Percentiles rank a stretch among this genome's conserved stretches.
Conservation (phyloP, 345 rosid species). For the Camelina laxa region DNA sequence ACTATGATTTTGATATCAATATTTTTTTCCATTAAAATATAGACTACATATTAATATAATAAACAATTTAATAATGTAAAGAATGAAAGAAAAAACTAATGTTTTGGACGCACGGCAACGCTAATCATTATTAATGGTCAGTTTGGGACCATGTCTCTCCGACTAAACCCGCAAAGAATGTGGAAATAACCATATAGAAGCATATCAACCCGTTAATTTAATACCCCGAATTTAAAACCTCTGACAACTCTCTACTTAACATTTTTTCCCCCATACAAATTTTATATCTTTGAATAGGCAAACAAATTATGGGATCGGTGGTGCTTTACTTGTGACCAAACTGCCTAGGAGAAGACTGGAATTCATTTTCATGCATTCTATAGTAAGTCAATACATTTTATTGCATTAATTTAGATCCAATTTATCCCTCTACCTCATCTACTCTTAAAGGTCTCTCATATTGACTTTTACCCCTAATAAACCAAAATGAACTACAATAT, state of each 20-base stretch:
- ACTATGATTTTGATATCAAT: background rate
- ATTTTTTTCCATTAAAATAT: background rate
- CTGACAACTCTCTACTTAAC: background rate
- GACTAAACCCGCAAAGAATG: background rate
- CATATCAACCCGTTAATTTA: background rate
- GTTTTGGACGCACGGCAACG: background rate
- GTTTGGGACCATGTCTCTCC: background rate
- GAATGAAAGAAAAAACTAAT: background rate
- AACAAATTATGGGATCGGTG: background rate
- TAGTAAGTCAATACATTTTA: slow-evolving; percentile 3
- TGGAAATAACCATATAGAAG: background rate
- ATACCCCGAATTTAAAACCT: background rate
- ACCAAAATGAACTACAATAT: background rate
- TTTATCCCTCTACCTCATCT: background rate
- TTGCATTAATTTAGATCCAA: background rate
- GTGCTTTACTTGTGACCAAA: background rate
- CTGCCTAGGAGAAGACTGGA: slow-evolving; percentile 6
- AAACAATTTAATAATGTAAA: background rate
- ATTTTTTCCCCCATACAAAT: background rate
- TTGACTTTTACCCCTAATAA: slow-evolving; percentile 10
- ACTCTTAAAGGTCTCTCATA: background rate
- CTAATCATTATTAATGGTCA: background rate
- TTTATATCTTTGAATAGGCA: background rate
- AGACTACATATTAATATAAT: background rate
- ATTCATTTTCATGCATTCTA: slow-evolving; percentile 7